Percentiles rank a stretch among this genome's conserved stretches.
Evolutionary conservation across 164 flowering plant species (phyloP).

Genomic region (Saururus chinensis): DNA sequence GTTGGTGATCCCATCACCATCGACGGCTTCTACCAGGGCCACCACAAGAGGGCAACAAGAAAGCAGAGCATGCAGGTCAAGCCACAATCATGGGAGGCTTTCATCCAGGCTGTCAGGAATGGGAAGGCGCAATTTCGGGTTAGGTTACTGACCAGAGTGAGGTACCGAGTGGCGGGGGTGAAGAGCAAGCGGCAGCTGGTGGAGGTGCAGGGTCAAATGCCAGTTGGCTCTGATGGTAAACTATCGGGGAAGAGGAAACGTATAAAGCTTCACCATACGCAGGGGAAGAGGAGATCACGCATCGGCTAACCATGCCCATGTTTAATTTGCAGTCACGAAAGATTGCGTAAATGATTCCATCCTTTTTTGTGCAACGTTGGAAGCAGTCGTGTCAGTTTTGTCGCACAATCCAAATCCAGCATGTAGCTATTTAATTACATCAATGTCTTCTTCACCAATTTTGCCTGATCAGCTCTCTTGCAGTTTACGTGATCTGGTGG

Average conservation of each 20-base stretch:
- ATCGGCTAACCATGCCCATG: no score
- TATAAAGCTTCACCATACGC: slow-evolving; percentile 9
- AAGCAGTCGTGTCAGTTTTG: no score
- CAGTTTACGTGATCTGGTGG: no score
- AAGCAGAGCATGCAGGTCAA: not conserved
- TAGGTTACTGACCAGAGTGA: slow-evolving; percentile 12
- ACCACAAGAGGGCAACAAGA: not conserved
- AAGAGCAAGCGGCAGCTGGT: slow-evolving; percentile 21
- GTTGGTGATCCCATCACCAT: slow-evolving; percentile 10
- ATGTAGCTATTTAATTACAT: no score
- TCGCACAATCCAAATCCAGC: no score
- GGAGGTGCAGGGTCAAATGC: slow-evolving; percentile 9
- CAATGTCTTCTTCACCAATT: no score
- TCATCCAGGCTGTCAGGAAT: slow-evolving; percentile 9
- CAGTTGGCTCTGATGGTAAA: slow-evolving; percentile 30
- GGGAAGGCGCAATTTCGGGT: slow-evolving; percentile 16
- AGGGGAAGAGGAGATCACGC: slow-evolving; percentile 10
- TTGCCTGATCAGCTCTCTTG: no score
- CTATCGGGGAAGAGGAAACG: slow-evolving; percentile 32
- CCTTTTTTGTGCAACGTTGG: no score
- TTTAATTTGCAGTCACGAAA: no score
- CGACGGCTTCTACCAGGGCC: slow-evolving; percentile 13
- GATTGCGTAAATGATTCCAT: no score
- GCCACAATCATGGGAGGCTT: not conserved
- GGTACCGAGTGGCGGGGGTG: slow-evolving; percentile 8